phyloP scores from a whole-genome alignment of 495 filamentous ascomycete genomes.

The Bacidia rubella region DNA sequence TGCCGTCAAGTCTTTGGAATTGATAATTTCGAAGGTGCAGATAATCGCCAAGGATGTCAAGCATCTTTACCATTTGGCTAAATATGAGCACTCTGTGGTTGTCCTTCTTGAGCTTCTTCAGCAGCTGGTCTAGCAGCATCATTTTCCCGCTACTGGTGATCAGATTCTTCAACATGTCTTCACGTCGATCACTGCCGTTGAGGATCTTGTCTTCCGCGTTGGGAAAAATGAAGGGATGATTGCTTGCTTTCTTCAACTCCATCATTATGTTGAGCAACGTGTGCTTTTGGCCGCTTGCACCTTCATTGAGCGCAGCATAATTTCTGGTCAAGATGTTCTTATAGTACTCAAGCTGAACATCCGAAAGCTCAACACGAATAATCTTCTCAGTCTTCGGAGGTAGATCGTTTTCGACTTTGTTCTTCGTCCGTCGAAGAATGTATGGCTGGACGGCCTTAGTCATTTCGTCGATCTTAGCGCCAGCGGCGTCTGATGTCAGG shows the following conservation, averaged over 20 bases:
- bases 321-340: slow-evolving; percentile 97
- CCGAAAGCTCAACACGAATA: slow-evolving; percentile 88
- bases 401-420: slow-evolving; percentile 88
- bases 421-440: slow-evolving; percentile 93
- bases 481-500: slow-evolving; percentile 52
- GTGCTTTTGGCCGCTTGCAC: slow-evolving; percentile 75
- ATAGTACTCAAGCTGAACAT: slow-evolving; percentile 94
- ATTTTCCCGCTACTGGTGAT: slow-evolving; percentile 98
- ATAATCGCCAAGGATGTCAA: slow-evolving; percentile 91
- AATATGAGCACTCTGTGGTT: slow-evolving; percentile 95
- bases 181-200: slow-evolving; percentile 57
- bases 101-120: slow-evolving; percentile 80
- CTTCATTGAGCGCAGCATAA: slow-evolving; percentile 86
- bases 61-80: slow-evolving; percentile 98
- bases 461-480: slow-evolving; percentile 54
- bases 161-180: slow-evolving; percentile 77
- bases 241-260: slow-evolving; percentile 98
- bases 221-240: slow-evolving; percentile 95
- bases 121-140: slow-evolving; percentile 90
- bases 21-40: slow-evolving; percentile 76
- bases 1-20: slow-evolving; percentile 90
- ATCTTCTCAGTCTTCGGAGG: slow-evolving; percentile 98
- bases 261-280: slow-evolving; percentile 98
- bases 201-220: slow-evolving; percentile 82
- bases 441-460: slow-evolving; percentile 69